Base-by-base conservation (phyloP, 2,329 filamentous ascomycete genomes). In the Dryadomyces quercus-mongolicae region DNA sequence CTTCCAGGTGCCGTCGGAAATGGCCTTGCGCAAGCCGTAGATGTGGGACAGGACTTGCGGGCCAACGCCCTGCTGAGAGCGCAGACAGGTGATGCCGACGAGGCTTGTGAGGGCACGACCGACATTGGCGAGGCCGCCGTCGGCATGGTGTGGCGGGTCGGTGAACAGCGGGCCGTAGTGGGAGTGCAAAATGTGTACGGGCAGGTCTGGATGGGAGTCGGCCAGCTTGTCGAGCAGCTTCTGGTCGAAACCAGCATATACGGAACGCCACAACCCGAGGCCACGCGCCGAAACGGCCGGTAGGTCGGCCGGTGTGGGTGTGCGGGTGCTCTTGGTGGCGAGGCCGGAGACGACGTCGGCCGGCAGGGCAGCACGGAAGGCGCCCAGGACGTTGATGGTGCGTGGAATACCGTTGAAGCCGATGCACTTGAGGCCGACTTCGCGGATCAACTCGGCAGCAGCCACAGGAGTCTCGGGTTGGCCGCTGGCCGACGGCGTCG, bases 1-100 rank as follows among this genome's bases (percentile, higher is more conserved):
- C 68, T 65, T 42, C 68, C 75, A 76, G 20, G 71, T 73, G 1
- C 84, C 86, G 66, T 89, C 83, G 59, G 86, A 81, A 52, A 85
- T 74, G 1, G 81, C 86, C 71, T 93, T 93, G 56, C 85, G 70
- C 68, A 94, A 65, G 0, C 88, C 88, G 70, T 90, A 92, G 0
- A 93, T 75, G 68, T 94, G 88, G 60, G 84, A 88, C 18, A 86
- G 70, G 13, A 94, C 86, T 72, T 93, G 88, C 1, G 88, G 88
- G 0, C 82, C 88, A 0, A 93, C 88, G 0, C 88, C 88, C 10
- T 85, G 86, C 73, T 93, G 88, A 47, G 88, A 78, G 3, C 88
- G 71, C 65, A 94, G 66, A 62, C 86, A 90, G 5, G 86, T 75
- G 34, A 94, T 76, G 0, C 85, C 88, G 5, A 90, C 75, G 13